Evolutionary conservation across 164 flowering plant genomes (phyloP).

Genomic region (Euptelea pleiosperma): DNA sequence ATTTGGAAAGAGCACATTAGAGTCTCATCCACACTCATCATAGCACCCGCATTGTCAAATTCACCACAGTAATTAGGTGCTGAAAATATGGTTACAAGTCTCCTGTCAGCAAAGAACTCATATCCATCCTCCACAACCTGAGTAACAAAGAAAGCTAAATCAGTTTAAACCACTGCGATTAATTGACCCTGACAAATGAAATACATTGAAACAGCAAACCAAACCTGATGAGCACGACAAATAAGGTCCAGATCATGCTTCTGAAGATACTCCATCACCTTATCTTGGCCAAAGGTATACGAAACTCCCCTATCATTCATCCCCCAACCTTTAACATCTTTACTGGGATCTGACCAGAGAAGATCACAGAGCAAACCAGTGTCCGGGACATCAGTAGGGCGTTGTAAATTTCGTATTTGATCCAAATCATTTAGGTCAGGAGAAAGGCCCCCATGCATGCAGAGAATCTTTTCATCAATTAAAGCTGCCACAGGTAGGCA

Average conservation of each 20-base stretch:
- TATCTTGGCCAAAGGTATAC: conserved; percentile 51
- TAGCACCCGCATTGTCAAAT: conserved; percentile 87
- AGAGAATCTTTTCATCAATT: conserved; percentile 52
- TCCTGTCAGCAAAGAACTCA: conserved; percentile 52
- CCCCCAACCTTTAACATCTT: conserved; percentile 56
- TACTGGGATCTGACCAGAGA: conserved; percentile 64
- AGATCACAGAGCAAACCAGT: conserved; percentile 58
- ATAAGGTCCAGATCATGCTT: conserved; percentile 56
- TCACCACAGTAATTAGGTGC: conserved; percentile 92
- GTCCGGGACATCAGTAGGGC: conserved; percentile 64
- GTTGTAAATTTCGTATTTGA: conserved; percentile 45
- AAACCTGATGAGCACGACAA: conserved; percentile 67
- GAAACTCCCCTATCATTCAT: conserved; percentile 67
- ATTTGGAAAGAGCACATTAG: conserved; percentile 83
- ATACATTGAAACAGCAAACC: background rate
- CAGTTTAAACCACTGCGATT: background rate
- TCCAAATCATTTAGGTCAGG: conserved; percentile 47
- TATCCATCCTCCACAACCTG: conserved; percentile 45
- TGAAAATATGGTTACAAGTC: conserved; percentile 86
- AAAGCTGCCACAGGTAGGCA: conserved; percentile 59
- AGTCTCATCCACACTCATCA: conserved; percentile 92
- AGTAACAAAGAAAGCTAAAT: background rate
- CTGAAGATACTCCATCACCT: conserved; percentile 42
- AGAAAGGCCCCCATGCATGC: conserved; percentile 64
- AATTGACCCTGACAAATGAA: background rate